Conservation (phyloP, 1,139 yeast genomes). For the Taphrina deformans region DNA sequence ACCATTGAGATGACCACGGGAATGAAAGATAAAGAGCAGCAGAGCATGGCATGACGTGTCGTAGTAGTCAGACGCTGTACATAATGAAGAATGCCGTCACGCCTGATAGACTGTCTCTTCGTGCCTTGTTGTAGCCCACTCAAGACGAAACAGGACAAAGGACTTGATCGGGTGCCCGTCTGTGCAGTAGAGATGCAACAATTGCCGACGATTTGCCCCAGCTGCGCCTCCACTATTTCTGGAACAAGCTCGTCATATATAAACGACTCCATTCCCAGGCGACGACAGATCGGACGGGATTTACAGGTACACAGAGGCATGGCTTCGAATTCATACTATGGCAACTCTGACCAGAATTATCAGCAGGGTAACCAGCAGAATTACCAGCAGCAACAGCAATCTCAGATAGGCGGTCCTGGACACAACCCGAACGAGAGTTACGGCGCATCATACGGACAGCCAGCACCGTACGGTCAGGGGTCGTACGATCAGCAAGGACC, state of each 20-base stretch:
- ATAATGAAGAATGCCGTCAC: no score
- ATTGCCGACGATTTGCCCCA: neutral
- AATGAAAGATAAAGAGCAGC: neutral
- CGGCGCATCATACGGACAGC: conserved; percentile 10
- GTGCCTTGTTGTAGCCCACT: no score
- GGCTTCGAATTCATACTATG: conserved; percentile 22
- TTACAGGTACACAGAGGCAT: no score
- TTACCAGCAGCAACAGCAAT: neutral
- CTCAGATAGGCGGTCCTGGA: neutral
- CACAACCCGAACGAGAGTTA: neutral
- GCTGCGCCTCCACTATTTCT: conserved; percentile 11
- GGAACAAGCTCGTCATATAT: neutral
- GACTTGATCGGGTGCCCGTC: no score
- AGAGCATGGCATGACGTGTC: no score
- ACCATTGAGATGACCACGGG: neutral
- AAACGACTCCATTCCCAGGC: no score
- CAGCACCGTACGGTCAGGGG: neutral
- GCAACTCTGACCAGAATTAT: neutral
- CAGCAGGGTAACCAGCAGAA: conserved; percentile 1
- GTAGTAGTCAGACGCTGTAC: no score
- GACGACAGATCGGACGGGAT: no score
- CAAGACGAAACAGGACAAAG: no score
- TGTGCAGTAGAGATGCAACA: neutral
- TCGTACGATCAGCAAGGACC: neutral
- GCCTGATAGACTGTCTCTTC: no score